phyloP scores from a whole-genome alignment of 805 yeast genomes.

The Metschnikowia lunata region DNA sequence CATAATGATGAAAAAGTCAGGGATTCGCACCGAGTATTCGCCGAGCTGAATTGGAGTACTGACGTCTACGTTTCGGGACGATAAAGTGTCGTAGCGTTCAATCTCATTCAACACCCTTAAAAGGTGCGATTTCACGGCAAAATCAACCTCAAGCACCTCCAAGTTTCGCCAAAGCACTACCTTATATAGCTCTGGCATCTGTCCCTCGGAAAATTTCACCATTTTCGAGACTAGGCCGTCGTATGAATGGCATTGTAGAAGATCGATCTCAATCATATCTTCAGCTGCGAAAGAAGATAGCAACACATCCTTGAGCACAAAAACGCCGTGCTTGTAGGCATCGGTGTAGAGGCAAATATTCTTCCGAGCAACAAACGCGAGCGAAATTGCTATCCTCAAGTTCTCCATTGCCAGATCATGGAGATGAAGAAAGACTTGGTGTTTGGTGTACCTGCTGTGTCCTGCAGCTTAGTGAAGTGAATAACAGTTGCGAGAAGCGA shows the following conservation, averaged over 20 bases:
- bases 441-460: no score
- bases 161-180: slow-evolving; percentile 17
- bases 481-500: no score
- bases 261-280: slow-evolving; percentile 14
- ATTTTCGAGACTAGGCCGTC: slow-evolving; percentile 7
- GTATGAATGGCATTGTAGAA: slow-evolving; percentile 8
- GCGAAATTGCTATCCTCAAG: slow-evolving; percentile 13
- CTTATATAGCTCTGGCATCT: slow-evolving; percentile 7
- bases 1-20: slow-evolving; percentile 9
- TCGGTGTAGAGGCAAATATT: slow-evolving; percentile 10
- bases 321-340: slow-evolving; percentile 7
- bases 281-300: slow-evolving; percentile 1
- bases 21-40: slow-evolving; percentile 6
- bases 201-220: slow-evolving; percentile 8
- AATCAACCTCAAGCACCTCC: slow-evolving; percentile 6
- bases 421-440: not conserved
- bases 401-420: slow-evolving; percentile 12
- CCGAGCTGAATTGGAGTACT: slow-evolving; percentile 11
- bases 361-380: slow-evolving; percentile 11
- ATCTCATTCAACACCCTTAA: slow-evolving; percentile 12
- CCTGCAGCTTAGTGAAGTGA: no score
- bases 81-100: slow-evolving; percentile 12
- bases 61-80: not conserved
- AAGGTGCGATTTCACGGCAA: slow-evolving; percentile 5
- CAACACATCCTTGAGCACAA: slow-evolving; percentile 1